A percentile compares a stretch with the other conserved stretches of the same genome.
Evolutionary conservation across 768 basidiomycete genomes (phyloP).

Genomic region (Gautieria morchelliformis): DNA sequence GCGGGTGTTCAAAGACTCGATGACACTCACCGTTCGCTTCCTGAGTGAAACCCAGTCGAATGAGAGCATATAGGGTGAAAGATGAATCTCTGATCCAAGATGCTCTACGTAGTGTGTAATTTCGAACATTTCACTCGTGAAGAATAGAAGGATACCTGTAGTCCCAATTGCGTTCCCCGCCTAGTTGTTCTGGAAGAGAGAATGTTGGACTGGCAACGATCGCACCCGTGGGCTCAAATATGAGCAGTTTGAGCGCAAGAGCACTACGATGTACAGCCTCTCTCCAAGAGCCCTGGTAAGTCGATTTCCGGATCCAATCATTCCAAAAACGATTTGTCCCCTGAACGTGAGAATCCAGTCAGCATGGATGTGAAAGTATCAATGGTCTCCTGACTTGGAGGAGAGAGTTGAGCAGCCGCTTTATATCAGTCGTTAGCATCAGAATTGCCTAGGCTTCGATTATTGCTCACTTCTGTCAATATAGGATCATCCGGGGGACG

Average conservation of each 20-base stretch:
- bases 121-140: background rate
- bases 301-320: constrained; percentile 80
- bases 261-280: constrained; percentile 91
- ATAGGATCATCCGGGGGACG: constrained; percentile 58
- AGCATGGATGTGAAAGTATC: background rate
- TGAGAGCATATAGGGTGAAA: constrained; percentile 90
- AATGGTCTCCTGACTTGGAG: constrained; percentile 34
- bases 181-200: constrained; percentile 85
- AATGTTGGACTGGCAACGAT: constrained; percentile 95
- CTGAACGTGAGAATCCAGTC: constrained; percentile 22
- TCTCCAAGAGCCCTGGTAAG: constrained; percentile 91
- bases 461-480: constrained; percentile 43
- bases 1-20: constrained; percentile 3
- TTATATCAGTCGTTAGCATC: background rate
- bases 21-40: constrained; percentile 69
- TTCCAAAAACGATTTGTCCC: constrained; percentile 81
- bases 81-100: constrained; percentile 95
- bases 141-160: constrained; percentile 38
- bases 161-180: constrained; percentile 84
- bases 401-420: constrained; percentile 50
- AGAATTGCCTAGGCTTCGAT: background rate
- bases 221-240: constrained; percentile 89
- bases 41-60: constrained; percentile 87
- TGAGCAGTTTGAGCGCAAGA: constrained; percentile 86
- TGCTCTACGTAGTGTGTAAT: constrained; percentile 32